Evolutionary conservation across 2,329 filamentous ascomycete genomes (phyloP).

Genomic region (Hypomyces rosellus): DNA sequence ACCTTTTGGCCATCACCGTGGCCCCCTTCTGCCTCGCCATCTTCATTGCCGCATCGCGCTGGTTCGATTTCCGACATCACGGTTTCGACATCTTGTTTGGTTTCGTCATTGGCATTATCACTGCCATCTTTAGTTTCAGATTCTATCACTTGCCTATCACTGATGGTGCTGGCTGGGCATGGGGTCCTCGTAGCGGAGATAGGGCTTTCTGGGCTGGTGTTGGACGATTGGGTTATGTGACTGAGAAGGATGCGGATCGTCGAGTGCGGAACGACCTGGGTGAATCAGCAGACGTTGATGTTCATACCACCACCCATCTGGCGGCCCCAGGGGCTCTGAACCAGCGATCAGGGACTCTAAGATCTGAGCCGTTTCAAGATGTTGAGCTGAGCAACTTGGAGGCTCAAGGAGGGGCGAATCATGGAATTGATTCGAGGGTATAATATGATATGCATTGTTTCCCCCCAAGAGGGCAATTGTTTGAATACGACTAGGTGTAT

Average conservation of each 20-base stretch:
- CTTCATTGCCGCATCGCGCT: conserved; percentile 80
- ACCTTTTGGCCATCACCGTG: conserved; percentile 63
- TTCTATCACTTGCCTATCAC: conserved; percentile 78
- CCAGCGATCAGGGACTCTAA: conserved; percentile 9
- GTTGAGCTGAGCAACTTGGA: conserved; percentile 25
- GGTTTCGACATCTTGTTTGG: conserved; percentile 90
- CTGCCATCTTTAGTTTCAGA: conserved; percentile 69
- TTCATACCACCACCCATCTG: neutral
- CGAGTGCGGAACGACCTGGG: conserved; percentile 19
- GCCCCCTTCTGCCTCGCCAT: conserved; percentile 68
- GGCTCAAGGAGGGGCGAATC: neutral
- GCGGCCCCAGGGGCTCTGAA: conserved; percentile 9
- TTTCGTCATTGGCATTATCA: conserved; percentile 66
- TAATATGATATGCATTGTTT: neutral
- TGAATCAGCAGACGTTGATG: conserved; percentile 21
- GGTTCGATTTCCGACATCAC: conserved; percentile 82
- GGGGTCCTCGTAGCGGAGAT: conserved; percentile 68
- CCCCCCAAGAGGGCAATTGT: too few species aligned
- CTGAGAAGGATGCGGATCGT: conserved; percentile 27
- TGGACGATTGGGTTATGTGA: conserved; percentile 52
- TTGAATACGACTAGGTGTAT: too few species aligned
- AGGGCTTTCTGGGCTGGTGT: conserved; percentile 76
- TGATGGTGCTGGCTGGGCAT: conserved; percentile 78
- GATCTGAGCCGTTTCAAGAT: conserved; percentile 22
- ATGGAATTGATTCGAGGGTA: neutral